These are phyloP conservation scores for Rhypophila decipiens DNA, from an alignment of 495 filamentous ascomycete species.

Conservation along the genomic window DNA sequence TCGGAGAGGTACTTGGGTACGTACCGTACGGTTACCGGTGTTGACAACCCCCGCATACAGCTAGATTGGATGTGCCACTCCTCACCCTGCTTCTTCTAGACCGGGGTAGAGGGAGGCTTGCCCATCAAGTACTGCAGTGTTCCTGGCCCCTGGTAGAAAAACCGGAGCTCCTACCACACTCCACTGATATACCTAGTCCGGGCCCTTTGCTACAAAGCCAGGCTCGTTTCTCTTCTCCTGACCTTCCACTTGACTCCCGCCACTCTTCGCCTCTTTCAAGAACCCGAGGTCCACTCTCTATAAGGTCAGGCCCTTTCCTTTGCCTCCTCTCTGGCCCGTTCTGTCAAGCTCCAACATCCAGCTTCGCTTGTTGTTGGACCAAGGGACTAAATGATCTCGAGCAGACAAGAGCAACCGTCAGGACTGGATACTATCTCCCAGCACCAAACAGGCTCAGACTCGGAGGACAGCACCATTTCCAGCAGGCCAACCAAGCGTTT, in stretches of 20 bases:
- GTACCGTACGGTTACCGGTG: neutral
- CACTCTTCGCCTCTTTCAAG: conserved; percentile 3
- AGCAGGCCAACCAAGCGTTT: conserved; percentile 10
- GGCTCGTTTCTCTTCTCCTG: conserved; percentile 14
- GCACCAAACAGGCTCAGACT: conserved; percentile 14
- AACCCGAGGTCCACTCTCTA: neutral
- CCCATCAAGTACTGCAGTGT: neutral
- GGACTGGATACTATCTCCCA: conserved; percentile 8
- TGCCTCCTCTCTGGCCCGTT: neutral
- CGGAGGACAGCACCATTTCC: conserved; percentile 14
- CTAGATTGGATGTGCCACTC: conserved; percentile 1
- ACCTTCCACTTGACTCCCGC: conserved; percentile 12
- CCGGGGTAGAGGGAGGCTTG: conserved; percentile 8
- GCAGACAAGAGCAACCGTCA: conserved; percentile 10
- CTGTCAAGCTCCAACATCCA: too few relatives aligned
- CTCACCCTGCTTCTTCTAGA: neutral
- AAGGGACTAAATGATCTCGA: conserved; percentile 19
- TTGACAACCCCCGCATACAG: conserved; percentile 2
- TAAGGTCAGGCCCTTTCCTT: conserved; percentile 7
- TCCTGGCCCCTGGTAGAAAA: too few relatives aligned
- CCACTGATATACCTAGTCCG: conserved; percentile 15
- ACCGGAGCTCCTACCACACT: too few relatives aligned
- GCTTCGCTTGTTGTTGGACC: too few relatives aligned
- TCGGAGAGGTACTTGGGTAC: too few relatives aligned
- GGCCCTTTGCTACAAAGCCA: conserved; percentile 11